phyloP scores from a whole-genome alignment of 2,329 filamentous ascomycete species.

The Amauroascus niger region DNA sequence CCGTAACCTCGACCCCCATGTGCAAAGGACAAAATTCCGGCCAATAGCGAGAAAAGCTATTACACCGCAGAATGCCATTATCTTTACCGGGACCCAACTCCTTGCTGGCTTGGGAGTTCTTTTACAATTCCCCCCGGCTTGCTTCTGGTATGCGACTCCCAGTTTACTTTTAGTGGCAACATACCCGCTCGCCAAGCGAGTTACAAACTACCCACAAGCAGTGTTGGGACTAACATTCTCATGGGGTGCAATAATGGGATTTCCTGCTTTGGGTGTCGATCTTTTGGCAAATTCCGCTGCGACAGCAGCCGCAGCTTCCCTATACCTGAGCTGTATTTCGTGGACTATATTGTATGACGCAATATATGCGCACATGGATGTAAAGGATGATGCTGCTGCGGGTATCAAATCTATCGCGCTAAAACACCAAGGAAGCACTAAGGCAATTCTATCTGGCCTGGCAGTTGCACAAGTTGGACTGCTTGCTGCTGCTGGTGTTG shows the following conservation, averaged over 20 bases:
- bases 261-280: constrained; percentile 39
- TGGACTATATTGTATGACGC: constrained; percentile 45
- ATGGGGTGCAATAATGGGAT: constrained; percentile 43
- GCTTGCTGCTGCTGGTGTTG: constrained; percentile 36
- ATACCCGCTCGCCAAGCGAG: constrained; percentile 45
- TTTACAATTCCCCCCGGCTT: constrained; percentile 35
- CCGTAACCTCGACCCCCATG: constrained; percentile 45
- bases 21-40: constrained; percentile 43
- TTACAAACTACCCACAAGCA: constrained; percentile 46
- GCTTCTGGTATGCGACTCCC: constrained; percentile 37
- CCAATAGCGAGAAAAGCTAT: constrained; percentile 46
- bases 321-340: constrained; percentile 40
- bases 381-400: constrained; percentile 41
- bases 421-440: constrained; percentile 40
- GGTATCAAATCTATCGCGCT: constrained; percentile 45
- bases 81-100: constrained; percentile 39
- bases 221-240: constrained; percentile 45
- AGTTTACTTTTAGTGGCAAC: constrained; percentile 38
- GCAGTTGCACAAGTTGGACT: constrained; percentile 36
- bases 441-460: constrained; percentile 35
- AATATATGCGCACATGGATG: constrained; percentile 46
- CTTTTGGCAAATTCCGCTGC: constrained; percentile 32
- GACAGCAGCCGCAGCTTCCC: constrained; percentile 31
- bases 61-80: constrained; percentile 34
- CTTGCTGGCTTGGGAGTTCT: constrained; percentile 36